A percentile compares a stretch with the other conserved stretches of the same genome.
Conservation (phyloP, 2,329 filamentous ascomycete species). For the Pseudopyrenochaeta lycopersici region DNA sequence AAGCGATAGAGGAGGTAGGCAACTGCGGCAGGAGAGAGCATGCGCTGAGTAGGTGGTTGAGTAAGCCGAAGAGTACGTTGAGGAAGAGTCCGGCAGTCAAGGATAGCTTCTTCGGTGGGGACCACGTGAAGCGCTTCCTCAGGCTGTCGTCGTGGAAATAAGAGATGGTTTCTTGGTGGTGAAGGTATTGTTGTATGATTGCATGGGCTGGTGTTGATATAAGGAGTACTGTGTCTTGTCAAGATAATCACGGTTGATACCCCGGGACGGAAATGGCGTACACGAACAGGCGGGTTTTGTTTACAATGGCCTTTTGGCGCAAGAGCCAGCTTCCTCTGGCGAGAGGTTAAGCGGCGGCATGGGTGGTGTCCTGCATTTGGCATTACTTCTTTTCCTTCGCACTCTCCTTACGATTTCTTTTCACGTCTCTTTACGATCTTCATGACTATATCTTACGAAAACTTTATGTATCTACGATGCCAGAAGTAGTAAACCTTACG, state of each 20-base stretch:
- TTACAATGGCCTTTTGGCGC: slow-evolving; percentile 1
- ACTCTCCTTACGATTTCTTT: background rate
- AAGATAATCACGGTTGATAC: slow-evolving; percentile 20
- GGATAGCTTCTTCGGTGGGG: slow-evolving; percentile 47
- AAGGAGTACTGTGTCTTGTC: slow-evolving; percentile 21
- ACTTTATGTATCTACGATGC: slow-evolving; percentile 27
- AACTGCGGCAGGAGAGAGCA: slow-evolving; percentile 21
- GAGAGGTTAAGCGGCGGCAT: slow-evolving; percentile 8
- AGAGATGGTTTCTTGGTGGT: slow-evolving; percentile 10
- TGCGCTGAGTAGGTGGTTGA: slow-evolving; percentile 45
- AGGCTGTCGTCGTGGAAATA: slow-evolving; percentile 44
- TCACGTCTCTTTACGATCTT: slow-evolving; percentile 19
- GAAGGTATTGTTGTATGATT: slow-evolving; percentile 2
- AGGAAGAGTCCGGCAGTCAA: slow-evolving; percentile 33
- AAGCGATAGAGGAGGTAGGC: slow-evolving; percentile 32
- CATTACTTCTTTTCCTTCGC: slow-evolving; percentile 3
- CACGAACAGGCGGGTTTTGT: slow-evolving; percentile 10
- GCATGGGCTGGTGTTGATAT: background rate
- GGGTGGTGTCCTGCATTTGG: slow-evolving; percentile 9
- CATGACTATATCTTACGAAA: slow-evolving; percentile 23
- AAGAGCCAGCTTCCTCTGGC: slow-evolving; percentile 41
- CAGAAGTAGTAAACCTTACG: slow-evolving; percentile 27
- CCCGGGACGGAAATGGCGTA: slow-evolving; percentile 13
- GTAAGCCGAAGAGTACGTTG: slow-evolving; percentile 24
- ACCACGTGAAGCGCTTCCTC: slow-evolving; percentile 49